phyloP scores from a whole-genome alignment of 1,284 basidiomycete genomes.

The Tilletia horrida region DNA sequence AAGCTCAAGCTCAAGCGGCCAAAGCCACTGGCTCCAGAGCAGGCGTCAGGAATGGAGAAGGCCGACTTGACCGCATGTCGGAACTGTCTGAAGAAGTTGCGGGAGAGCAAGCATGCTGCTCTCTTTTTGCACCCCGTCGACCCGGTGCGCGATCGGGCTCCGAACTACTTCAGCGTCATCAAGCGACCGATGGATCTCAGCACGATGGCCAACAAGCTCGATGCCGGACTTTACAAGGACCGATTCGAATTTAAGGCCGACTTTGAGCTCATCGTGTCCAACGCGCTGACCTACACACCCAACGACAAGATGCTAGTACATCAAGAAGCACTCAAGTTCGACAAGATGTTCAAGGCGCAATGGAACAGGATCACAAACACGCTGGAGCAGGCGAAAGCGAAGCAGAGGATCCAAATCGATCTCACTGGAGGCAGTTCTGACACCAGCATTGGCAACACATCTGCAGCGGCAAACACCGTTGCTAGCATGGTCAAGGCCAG shows the following conservation, averaged over 20 bases:
- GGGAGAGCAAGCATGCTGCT: too few species aligned
- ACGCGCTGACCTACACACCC: slow-evolving; percentile 82
- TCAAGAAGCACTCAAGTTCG: slow-evolving; percentile 72
- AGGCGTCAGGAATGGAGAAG: slow-evolving; percentile 74
- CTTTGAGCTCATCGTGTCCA: slow-evolving; percentile 80
- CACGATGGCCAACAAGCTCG: slow-evolving; percentile 93
- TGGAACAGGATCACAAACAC: slow-evolving; percentile 57
- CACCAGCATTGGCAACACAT: neutral
- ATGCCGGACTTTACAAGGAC: slow-evolving; percentile 74
- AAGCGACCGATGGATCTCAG: slow-evolving; percentile 91
- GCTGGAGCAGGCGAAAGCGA: slow-evolving; percentile 51
- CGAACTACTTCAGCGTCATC: slow-evolving; percentile 77
- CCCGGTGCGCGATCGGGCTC: slow-evolving; percentile 54
- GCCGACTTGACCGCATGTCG: slow-evolving; percentile 77
- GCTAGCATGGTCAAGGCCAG: neutral
- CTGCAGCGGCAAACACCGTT: too few species aligned
- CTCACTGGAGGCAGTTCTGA: neutral
- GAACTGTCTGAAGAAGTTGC: slow-evolving; percentile 71
- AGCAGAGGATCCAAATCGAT: slow-evolving; percentile 8
- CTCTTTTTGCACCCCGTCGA: slow-evolving; percentile 83
- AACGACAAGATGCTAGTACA: slow-evolving; percentile 68
- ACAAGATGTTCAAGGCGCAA: slow-evolving; percentile 81
- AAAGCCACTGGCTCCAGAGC: slow-evolving; percentile 58
- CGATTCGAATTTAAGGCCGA: slow-evolving; percentile 81
- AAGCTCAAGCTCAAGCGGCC: too few species aligned